Conservation (phyloP, 768 basidiomycete genomes). For the Asterophora lycoperdoides region DNA sequence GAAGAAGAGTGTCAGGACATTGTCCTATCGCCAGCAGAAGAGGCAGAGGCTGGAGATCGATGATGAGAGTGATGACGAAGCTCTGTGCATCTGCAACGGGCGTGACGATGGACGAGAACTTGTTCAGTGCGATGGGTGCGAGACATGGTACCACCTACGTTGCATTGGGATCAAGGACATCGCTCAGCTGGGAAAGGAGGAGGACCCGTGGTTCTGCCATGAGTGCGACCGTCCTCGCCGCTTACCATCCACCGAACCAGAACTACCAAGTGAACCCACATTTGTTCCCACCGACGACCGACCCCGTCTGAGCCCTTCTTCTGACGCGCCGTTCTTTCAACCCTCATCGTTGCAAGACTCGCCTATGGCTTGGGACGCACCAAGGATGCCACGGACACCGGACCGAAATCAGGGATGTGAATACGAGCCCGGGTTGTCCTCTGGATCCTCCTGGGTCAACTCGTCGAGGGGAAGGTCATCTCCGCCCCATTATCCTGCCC, state of each 20-base stretch:
- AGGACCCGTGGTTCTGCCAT: slow-evolving; percentile 77
- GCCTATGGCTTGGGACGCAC: slow-evolving; percentile 48
- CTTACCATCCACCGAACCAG: slow-evolving; percentile 35
- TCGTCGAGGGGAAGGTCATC: slow-evolving; percentile 51
- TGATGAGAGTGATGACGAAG: slow-evolving; percentile 44
- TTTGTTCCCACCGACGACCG: slow-evolving; percentile 65
- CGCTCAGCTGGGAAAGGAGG: slow-evolving; percentile 65
- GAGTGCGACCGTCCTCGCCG: slow-evolving; percentile 45
- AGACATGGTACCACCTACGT: slow-evolving; percentile 76
- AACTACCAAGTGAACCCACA: slow-evolving; percentile 52
- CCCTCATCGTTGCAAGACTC: slow-evolving; percentile 49
- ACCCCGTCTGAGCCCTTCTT: slow-evolving; percentile 34
- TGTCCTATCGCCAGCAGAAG: slow-evolving; percentile 51
- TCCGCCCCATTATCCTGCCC: slow-evolving; percentile 45
- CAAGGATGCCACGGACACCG: slow-evolving; percentile 46
- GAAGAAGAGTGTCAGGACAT: slow-evolving; percentile 61
- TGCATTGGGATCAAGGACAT: slow-evolving; percentile 71
- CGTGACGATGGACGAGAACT: slow-evolving; percentile 68
- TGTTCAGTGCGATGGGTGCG: slow-evolving; percentile 80
- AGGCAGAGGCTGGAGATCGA: slow-evolving; percentile 31
- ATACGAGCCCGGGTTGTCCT: slow-evolving; percentile 26
- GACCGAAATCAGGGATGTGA: slow-evolving; percentile 28
- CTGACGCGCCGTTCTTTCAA: slow-evolving; percentile 60
- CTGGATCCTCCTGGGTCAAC: slow-evolving; percentile 42
- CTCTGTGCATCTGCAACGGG: slow-evolving; percentile 63